Conservation (phyloP, 192 early-diverging fungal genomes). For the Rhizophlyctis rosea region DNA sequence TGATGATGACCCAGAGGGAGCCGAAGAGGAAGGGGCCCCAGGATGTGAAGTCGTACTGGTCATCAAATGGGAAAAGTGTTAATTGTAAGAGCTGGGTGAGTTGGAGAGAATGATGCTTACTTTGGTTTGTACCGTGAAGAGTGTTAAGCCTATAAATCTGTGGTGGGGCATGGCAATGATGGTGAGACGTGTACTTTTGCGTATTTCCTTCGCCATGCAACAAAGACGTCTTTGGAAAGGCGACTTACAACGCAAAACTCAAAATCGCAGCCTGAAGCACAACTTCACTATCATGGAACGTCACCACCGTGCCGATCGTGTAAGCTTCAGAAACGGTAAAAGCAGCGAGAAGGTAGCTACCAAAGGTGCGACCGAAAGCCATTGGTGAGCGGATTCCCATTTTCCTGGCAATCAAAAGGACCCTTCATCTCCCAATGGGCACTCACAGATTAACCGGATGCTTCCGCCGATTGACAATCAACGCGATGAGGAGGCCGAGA, state of each 20-base stretch:
- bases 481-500: conserved; percentile 42
- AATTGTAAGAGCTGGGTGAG: too few species aligned
- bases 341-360: conserved; percentile 45
- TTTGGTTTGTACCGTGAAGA: too few species aligned
- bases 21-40: conserved; percentile 49
- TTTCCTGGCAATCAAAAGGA: too few species aligned
- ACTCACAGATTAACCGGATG: conserved; percentile 56
- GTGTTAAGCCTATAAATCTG: too few species aligned
- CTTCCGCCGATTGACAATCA: conserved; percentile 59
- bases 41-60: conserved; percentile 17
- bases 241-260: conserved; percentile 52
- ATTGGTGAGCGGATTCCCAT: too few species aligned
- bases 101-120: too few species aligned
- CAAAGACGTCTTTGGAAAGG: conserved; percentile 18
- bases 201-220: conserved; percentile 46
- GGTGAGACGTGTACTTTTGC: too few species aligned
- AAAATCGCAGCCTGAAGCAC: conserved; percentile 77
- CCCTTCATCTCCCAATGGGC: too few species aligned
- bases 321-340: conserved; percentile 65
- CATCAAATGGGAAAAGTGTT: conserved; percentile 74
- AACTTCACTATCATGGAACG: conserved; percentile 56
- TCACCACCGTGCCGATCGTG: conserved; percentile 53
- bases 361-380: too few species aligned
- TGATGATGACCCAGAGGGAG: conserved; percentile 57
- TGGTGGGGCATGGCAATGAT: too few species aligned